Conservation (phyloP, 2,329 filamentous ascomycete genomes). For the Parastagonospora nodorum region DNA sequence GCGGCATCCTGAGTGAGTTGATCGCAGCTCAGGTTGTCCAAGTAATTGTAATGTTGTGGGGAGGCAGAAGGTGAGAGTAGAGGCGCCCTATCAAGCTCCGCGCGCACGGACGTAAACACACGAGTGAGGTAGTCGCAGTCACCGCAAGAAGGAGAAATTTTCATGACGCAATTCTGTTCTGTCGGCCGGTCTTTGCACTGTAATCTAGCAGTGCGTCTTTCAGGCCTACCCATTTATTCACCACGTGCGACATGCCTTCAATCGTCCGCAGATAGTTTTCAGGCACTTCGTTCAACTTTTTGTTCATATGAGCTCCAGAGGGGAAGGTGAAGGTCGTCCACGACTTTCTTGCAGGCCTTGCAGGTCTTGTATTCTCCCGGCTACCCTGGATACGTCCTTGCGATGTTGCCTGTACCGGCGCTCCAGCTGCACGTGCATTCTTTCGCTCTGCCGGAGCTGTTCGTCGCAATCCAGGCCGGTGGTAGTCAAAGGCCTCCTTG, state of each 20-base stretch:
- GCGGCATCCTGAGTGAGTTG: not conserved
- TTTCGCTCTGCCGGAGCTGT: slow-evolving; percentile 1
- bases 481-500: slow-evolving; percentile 29
- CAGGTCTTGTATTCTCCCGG: not conserved
- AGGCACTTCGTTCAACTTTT: slow-evolving; percentile 20
- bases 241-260: slow-evolving; percentile 20
- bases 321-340: slow-evolving; percentile 17
- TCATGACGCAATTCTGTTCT: not conserved
- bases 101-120: no score
- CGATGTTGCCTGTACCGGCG: not conserved
- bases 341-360: not conserved
- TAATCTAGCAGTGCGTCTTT: slow-evolving; percentile 23
- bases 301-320: slow-evolving; percentile 12
- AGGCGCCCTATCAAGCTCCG: no score
- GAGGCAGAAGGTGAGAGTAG: not conserved
- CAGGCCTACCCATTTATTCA: slow-evolving; percentile 25
- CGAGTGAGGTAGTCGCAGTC: no score
- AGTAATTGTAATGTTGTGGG: not conserved
- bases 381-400: not conserved
- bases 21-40: not conserved
- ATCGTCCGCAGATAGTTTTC: slow-evolving; percentile 26
- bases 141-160: no score
- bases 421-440: slow-evolving; percentile 3
- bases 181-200: slow-evolving; percentile 25
- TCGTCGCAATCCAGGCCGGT: slow-evolving; percentile 23